A percentile compares a stretch with the other conserved stretches of the same genome.
Evolutionary conservation across 805 yeast genomes (phyloP).

Genomic region (Metschnikowia chrysomelidarum): DNA sequence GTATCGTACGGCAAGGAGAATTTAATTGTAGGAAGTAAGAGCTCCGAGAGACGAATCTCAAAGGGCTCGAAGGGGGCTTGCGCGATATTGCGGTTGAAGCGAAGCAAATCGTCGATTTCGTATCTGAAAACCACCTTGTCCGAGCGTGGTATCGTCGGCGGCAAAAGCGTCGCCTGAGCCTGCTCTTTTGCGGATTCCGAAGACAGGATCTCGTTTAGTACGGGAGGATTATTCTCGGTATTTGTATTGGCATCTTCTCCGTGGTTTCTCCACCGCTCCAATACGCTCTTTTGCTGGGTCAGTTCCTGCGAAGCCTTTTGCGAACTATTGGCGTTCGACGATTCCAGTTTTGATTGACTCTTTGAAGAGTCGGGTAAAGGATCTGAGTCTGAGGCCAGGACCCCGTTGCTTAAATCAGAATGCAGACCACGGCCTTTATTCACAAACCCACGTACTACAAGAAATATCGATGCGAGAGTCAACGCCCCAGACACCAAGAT

Average conservation of each 20-base stretch:
- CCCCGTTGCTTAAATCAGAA: background rate
- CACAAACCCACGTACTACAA: slow-evolving; percentile 12
- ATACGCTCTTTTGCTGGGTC: slow-evolving; percentile 5
- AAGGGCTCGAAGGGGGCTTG: slow-evolving; percentile 3
- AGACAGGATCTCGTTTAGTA: slow-evolving; percentile 1
- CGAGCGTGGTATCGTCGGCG: background rate
- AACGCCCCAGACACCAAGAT: slow-evolving; percentile 9
- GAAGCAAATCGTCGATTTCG: slow-evolving; percentile 4
- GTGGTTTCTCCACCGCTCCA: slow-evolving; percentile 8
- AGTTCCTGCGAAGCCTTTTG: slow-evolving; percentile 3
- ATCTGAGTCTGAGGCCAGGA: slow-evolving; percentile 1
- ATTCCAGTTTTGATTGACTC: slow-evolving; percentile 1
- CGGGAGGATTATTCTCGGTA: too few species aligned
- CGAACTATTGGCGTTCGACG: slow-evolving; percentile 1
- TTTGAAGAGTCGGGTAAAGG: slow-evolving; percentile 1
- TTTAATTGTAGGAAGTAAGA: slow-evolving; percentile 5
- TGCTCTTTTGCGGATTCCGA: slow-evolving; percentile 7
- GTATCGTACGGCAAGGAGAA: slow-evolving; percentile 1
- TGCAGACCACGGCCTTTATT: slow-evolving; percentile 3
- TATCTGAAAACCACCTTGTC: slow-evolving; percentile 3
- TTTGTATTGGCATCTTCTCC: too few species aligned
- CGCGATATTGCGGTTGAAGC: slow-evolving; percentile 3
- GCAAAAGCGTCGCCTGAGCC: background rate
- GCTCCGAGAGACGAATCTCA: slow-evolving; percentile 11
- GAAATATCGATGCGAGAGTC: slow-evolving; percentile 9